Conservation (phyloP, 331 rosid species). For the Quercus lobata region DNA sequence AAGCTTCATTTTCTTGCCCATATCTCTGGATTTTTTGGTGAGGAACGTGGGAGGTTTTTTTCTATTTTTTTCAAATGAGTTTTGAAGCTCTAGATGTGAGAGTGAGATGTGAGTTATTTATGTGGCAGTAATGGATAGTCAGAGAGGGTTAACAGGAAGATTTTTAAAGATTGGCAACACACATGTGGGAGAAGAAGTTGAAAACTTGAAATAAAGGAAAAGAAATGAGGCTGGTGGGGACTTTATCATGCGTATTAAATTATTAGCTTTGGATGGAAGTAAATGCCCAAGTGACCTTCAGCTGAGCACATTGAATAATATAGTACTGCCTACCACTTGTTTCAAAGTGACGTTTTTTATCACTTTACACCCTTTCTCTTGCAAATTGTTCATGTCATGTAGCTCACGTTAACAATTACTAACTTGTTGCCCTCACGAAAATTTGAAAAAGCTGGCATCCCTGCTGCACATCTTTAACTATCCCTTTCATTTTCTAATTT, state of each 20-base stretch:
- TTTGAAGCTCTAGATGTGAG: constrained; percentile 9
- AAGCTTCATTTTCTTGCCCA: constrained; percentile 70
- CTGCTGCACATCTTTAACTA: too few species aligned
- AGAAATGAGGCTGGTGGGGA: constrained; percentile 17
- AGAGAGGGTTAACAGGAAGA: constrained; percentile 20
- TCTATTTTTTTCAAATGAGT: constrained; percentile 4
- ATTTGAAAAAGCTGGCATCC: not conserved
- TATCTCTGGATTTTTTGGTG: constrained; percentile 5
- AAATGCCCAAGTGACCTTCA: constrained; percentile 5
- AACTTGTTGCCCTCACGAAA: not conserved
- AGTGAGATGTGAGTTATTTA: constrained; percentile 14
- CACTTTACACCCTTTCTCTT: not conserved
- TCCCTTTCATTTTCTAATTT: too few species aligned
- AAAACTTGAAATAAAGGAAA: not conserved
- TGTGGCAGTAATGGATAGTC: constrained; percentile 44
- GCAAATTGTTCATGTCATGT: not conserved
- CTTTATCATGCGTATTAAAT: constrained; percentile 1
- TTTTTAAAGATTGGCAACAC: constrained; percentile 16
- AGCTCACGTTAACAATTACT: not conserved
- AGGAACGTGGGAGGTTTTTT: not conserved
- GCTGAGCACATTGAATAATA: not conserved
- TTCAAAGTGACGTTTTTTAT: not conserved
- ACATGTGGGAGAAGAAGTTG: constrained; percentile 6
- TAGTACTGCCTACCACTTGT: not conserved
- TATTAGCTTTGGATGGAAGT: constrained; percentile 2